Conservation (phyloP, 75 land plant genomes). For the Cunninghamia lanceolata region DNA sequence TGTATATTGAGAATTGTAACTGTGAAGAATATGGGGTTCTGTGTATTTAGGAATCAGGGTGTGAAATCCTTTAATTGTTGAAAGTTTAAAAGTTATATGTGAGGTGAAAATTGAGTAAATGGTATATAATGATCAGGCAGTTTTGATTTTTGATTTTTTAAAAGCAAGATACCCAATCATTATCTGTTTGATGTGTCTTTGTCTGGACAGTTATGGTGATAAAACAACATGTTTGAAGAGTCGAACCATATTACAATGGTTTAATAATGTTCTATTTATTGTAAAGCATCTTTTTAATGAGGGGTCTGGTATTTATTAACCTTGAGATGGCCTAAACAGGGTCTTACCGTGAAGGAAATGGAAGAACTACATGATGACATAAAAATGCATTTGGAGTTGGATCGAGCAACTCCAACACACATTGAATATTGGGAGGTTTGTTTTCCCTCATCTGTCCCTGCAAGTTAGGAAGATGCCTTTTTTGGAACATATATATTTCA, state of each 20-base stretch:
- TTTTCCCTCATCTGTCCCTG: neutral
- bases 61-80: neutral
- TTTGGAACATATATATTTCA: neutral
- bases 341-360: slow-evolving; percentile 97
- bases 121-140: neutral
- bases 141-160: neutral
- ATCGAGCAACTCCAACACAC: slow-evolving; percentile 84
- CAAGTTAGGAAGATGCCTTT: neutral
- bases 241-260: neutral
- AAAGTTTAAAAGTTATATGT: neutral
- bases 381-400: slow-evolving; percentile 91
- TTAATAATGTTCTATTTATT: neutral
- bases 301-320: neutral
- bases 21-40: neutral
- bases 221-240: neutral
- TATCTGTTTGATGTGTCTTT: neutral
- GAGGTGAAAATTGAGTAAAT: neutral
- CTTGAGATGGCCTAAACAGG: slow-evolving; percentile 36
- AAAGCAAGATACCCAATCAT: neutral
- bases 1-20: too few relatives aligned
- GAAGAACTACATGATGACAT: slow-evolving; percentile 94
- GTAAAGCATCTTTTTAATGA: neutral
- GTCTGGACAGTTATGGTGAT: neutral
- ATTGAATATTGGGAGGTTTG: slow-evolving; percentile 91
- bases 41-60: neutral